phyloP scores from a whole-genome alignment of 768 basidiomycete species.

The Imleria badia region DNA sequence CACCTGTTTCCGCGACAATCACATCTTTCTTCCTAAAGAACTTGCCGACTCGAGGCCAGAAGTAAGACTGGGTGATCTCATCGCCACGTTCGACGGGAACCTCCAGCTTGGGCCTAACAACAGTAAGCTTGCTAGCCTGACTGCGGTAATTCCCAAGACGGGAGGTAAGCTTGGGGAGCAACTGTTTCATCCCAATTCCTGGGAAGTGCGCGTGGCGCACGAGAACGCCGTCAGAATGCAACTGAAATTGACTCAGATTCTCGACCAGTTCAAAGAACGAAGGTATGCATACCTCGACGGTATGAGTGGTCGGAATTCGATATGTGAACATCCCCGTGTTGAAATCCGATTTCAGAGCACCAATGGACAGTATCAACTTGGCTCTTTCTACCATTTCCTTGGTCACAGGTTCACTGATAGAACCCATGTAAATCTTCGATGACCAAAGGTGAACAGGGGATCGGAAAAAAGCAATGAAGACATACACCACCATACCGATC shows the following conservation, averaged over 20 bases:
- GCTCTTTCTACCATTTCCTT: constrained; percentile 73
- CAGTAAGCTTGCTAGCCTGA: constrained; percentile 41
- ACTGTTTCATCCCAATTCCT: constrained; percentile 70
- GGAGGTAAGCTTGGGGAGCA: constrained; percentile 70
- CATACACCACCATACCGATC: constrained; percentile 79
- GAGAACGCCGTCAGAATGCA: constrained; percentile 73
- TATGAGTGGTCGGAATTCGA: constrained; percentile 54
- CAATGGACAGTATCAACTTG: constrained; percentile 74
- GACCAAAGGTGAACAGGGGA: background rate
- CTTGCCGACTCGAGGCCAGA: constrained; percentile 77
- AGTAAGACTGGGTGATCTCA: constrained; percentile 71
- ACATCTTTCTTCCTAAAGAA: constrained; percentile 77
- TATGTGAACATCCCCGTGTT: constrained; percentile 89
- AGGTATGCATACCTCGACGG: constrained; percentile 56
- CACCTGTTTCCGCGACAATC: constrained; percentile 85
- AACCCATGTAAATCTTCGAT: constrained; percentile 73
- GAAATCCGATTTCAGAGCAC: constrained; percentile 72
- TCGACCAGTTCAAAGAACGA: background rate
- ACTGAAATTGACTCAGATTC: constrained; percentile 36
- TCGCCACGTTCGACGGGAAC: constrained; percentile 52
- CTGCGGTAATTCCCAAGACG: constrained; percentile 45
- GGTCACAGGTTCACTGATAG: constrained; percentile 61
- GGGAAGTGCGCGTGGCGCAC: constrained; percentile 65
- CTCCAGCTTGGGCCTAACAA: constrained; percentile 41
- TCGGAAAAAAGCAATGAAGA: constrained; percentile 4